Evolutionary conservation across 2,329 filamentous ascomycete genomes (phyloP).

Genomic region (Sclerotinia glacialis): DNA sequence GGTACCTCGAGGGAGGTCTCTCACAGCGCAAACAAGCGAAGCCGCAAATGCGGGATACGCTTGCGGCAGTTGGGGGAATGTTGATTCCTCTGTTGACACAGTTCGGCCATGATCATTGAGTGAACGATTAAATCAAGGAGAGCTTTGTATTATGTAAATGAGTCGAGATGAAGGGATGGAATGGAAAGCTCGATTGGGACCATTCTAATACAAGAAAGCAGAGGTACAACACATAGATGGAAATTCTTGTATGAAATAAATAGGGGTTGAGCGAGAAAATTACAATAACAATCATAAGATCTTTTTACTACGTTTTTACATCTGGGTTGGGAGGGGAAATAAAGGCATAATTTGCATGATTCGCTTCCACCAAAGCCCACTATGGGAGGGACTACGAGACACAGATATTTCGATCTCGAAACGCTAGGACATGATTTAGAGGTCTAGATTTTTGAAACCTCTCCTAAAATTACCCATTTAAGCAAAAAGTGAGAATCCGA

Average conservation of each 20-base stretch:
- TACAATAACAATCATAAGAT: neutral
- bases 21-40: slow-evolving; percentile 52
- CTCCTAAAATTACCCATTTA: no score
- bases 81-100: slow-evolving; percentile 73
- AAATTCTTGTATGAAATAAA: neutral
- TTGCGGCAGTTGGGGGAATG: slow-evolving; percentile 74
- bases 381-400: neutral
- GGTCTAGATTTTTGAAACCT: no score
- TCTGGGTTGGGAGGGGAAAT: neutral
- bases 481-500: no score
- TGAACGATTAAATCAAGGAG: neutral
- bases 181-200: neutral
- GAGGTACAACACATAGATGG: neutral
- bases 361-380: slow-evolving; percentile 1
- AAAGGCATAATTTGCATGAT: slow-evolving; percentile 1
- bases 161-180: neutral
- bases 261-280: neutral
- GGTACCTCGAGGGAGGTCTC: slow-evolving; percentile 50
- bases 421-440: neutral
- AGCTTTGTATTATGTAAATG: neutral
- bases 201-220: neutral
- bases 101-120: slow-evolving; percentile 67
- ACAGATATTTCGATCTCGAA: neutral
- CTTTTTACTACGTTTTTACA: no score
- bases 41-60: slow-evolving; percentile 64